Evolutionary conservation across 495 filamentous ascomycete species (phyloP).

Genomic region (Saxophila tyrrhenica): DNA sequence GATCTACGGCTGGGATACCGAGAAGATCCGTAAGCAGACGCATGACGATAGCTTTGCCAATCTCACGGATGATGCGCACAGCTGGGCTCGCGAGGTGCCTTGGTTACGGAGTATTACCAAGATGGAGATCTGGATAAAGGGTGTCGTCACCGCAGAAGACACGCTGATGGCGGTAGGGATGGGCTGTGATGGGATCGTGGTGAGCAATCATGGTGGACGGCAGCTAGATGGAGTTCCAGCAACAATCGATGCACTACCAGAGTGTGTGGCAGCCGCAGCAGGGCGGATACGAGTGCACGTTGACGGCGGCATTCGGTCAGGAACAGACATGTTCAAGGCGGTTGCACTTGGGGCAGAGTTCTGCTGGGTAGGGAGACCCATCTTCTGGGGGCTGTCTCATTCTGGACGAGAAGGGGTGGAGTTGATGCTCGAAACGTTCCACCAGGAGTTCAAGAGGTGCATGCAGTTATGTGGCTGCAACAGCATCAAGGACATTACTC

Average conservation of each 20-base stretch:
- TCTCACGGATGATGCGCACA: slow-evolving; percentile 28
- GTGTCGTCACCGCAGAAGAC: slow-evolving; percentile 30
- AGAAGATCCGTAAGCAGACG: slow-evolving; percentile 13
- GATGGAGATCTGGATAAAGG: slow-evolving; percentile 37
- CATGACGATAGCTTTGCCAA: slow-evolving; percentile 23
- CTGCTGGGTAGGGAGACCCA: slow-evolving; percentile 31
- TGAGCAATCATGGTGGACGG: slow-evolving; percentile 33
- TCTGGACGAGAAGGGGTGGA: slow-evolving; percentile 21
- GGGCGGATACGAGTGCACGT: slow-evolving; percentile 27
- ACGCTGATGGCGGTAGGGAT: slow-evolving; percentile 25
- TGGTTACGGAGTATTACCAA: slow-evolving; percentile 28
- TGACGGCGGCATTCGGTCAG: slow-evolving; percentile 32
- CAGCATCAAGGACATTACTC: slow-evolving; percentile 36
- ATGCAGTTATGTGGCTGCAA: slow-evolving; percentile 42
- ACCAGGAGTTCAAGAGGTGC: slow-evolving; percentile 40
- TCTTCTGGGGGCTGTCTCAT: slow-evolving; percentile 34
- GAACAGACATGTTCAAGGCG: slow-evolving; percentile 37
- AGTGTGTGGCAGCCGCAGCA: slow-evolving; percentile 30
- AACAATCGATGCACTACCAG: slow-evolving; percentile 36
- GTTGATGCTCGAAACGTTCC: slow-evolving; percentile 19
- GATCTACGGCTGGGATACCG: slow-evolving; percentile 13
- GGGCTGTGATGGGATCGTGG: slow-evolving; percentile 30
- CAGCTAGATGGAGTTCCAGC: slow-evolving; percentile 37
- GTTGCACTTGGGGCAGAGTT: slow-evolving; percentile 35
- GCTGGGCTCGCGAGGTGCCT: slow-evolving; percentile 29